Conservation (phyloP, 1,139 yeast species). For the Candida sp. region DNA sequence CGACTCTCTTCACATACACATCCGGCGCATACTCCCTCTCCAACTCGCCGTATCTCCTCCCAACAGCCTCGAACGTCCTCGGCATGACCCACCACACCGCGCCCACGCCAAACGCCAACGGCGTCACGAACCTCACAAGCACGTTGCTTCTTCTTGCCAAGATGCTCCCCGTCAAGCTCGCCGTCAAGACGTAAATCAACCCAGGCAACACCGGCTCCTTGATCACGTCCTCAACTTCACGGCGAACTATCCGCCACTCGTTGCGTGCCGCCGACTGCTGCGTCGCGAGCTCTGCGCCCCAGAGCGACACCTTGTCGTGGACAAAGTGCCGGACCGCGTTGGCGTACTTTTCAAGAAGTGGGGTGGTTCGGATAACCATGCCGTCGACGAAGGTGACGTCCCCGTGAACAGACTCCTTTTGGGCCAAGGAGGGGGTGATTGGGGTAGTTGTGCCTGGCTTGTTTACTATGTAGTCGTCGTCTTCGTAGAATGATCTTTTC, state of each 20-base stretch:
- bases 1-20: constrained; percentile 21
- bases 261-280: constrained; percentile 48
- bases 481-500: constrained; percentile 53
- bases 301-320: constrained; percentile 38
- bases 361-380: constrained; percentile 55
- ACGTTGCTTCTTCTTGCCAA: constrained; percentile 49
- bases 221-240: constrained; percentile 27
- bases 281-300: constrained; percentile 47
- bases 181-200: constrained; percentile 56
- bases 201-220: constrained; percentile 58
- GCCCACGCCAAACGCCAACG: constrained; percentile 50
- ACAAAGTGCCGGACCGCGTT: constrained; percentile 39
- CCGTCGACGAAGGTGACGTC: constrained; percentile 50
- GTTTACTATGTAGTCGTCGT: constrained; percentile 49
- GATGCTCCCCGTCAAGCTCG: constrained; percentile 60
- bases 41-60: constrained; percentile 35
- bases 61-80: constrained; percentile 24
- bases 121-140: constrained; percentile 54
- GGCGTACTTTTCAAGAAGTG: constrained; percentile 46
- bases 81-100: constrained; percentile 46
- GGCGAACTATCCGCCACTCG: constrained; percentile 34
- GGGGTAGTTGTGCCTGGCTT: constrained; percentile 52
- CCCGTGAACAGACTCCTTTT: constrained; percentile 45
- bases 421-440: constrained; percentile 37
- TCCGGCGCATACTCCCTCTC: constrained; percentile 59